Conservation (phyloP, 495 filamentous ascomycete genomes). For the Talaromyces trachyspermus region DNA sequence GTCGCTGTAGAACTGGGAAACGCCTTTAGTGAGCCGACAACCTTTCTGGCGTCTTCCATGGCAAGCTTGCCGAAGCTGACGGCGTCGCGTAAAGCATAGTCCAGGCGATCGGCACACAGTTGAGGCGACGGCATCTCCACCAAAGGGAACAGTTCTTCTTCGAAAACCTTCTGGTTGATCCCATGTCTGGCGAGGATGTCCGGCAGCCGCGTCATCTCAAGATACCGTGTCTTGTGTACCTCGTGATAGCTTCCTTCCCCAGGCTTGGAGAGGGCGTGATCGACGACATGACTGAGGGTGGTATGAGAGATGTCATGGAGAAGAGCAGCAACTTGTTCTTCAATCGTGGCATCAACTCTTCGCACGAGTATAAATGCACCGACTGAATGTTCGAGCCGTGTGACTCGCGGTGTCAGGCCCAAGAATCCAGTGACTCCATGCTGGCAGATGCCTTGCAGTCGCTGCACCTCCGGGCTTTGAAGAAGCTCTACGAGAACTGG, state of each 20-base stretch:
- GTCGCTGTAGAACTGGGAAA: conserved; percentile 20
- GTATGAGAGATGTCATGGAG: conserved; percentile 40
- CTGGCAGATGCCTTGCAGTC: conserved; percentile 31
- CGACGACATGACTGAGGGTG: conserved; percentile 35
- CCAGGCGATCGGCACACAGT: conserved; percentile 36
- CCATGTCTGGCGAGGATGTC: conserved; percentile 26
- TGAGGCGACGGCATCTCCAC: conserved; percentile 35
- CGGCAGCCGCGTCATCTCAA: conserved; percentile 27
- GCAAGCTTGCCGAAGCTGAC: conserved; percentile 26
- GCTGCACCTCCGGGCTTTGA: conserved; percentile 23
- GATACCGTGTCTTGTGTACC: conserved; percentile 33
- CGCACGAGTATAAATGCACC: conserved; percentile 36
- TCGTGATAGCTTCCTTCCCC: conserved; percentile 37
- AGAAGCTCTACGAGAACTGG: conserved; percentile 33
- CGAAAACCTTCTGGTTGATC: conserved; percentile 19
- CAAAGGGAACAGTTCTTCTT: conserved; percentile 33
- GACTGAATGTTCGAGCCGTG: conserved; percentile 38
- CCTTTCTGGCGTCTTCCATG: conserved; percentile 16
- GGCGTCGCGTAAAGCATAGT: conserved; percentile 35
- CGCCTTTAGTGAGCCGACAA: conserved; percentile 22
- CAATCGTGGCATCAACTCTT: conserved; percentile 27
- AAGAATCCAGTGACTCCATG: conserved; percentile 32
- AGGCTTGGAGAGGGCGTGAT: conserved; percentile 30
- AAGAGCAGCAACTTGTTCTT: conserved; percentile 36
- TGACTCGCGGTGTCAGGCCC: conserved; percentile 26